Conservation (phyloP, 169 alveolate genomes). For the Plasmodium berghei region DNA sequence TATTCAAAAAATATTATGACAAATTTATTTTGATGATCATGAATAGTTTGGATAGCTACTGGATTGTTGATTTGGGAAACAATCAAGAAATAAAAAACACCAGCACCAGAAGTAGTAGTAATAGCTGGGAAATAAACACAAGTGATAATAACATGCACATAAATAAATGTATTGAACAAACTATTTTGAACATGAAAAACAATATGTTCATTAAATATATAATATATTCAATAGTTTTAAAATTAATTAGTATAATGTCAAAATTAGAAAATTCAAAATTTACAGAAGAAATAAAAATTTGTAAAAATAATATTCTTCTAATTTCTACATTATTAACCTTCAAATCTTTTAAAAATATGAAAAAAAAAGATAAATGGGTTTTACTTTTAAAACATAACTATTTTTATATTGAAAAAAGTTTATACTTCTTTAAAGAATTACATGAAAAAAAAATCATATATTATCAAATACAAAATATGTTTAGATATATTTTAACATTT, state of each 20-base stretch:
- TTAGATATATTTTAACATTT: slow-evolving; percentile 41
- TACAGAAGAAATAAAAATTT: slow-evolving; percentile 7
- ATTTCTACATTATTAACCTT: slow-evolving; percentile 20
- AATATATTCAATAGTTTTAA: slow-evolving; percentile 8
- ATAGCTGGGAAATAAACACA: slow-evolving; percentile 10
- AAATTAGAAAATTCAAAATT: slow-evolving; percentile 9
- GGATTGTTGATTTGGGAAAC: too few relatives aligned
- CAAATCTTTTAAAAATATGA: slow-evolving; percentile 30
- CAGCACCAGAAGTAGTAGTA: not conserved
- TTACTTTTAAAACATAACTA: slow-evolving; percentile 27
- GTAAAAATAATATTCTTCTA: slow-evolving; percentile 4
- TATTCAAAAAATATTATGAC: slow-evolving; percentile 26
- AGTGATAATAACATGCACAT: not conserved
- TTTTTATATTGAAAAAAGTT: slow-evolving; percentile 57
- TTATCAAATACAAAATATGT: slow-evolving; percentile 41
- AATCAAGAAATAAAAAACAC: not conserved
- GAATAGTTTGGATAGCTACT: too few relatives aligned
- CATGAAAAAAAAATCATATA: slow-evolving; percentile 62
- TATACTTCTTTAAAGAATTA: slow-evolving; percentile 49
- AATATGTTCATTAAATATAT: slow-evolving; percentile 36
- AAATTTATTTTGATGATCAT: slow-evolving; percentile 15
- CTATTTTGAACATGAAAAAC: slow-evolving; percentile 17
- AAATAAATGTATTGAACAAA: not conserved
- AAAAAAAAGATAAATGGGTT: slow-evolving; percentile 52
- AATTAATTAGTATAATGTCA: slow-evolving; percentile 17